Base-by-base conservation (phyloP, 1,284 basidiomycete genomes). In the Hypsizygus ulmarius region DNA sequence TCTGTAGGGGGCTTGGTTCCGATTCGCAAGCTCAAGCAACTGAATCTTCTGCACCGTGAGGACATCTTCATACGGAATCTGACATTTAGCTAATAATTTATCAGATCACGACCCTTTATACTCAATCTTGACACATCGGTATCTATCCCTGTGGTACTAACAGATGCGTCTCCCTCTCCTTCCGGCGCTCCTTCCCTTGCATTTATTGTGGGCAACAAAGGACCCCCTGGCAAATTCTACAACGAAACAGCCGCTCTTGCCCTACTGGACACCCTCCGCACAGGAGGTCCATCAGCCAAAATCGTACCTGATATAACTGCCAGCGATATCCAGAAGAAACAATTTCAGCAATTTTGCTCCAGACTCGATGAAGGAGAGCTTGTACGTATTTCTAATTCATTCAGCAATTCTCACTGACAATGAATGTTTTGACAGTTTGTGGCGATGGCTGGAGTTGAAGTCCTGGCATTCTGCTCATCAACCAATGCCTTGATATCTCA, bases 191-290 rank as follows among this genome's bases (percentile, higher is more conserved):
- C 64, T 14, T 66, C 65, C 10, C 61, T 69, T 11, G 69, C 69
- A 43, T 59, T 65, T 18, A 59, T 71, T 18, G 59, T 72, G 25
- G 61, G 62, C 36, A 67, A 65, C n/a, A 70, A 65, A 36, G 68
- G 70, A 25, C 69, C 73, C 12, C 73, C 79, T 1, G 82, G 81
- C 25, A 73, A 79, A 56, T 79, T 84, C 53, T 84, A 83, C 56
- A 60, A 60, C 34, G 55, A 63, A 27, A 61, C 69, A 14, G 63
- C 71, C 41, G 75, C 77, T 5, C 57, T 67, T 15, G 55, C 65
- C n/a, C 62, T 85, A 41, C 64, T 82, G 21, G 65, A 70, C 45
- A 70, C 77, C 11, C 57, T 85, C 32, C 73, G 75, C 35, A 70
- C 73, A n/a, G 69, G 67, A 12, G 77, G 79, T 3, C 60, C 71